Base-by-base conservation (phyloP, 1,139 yeast genomes). In the Suhomyces bribrorum region DNA sequence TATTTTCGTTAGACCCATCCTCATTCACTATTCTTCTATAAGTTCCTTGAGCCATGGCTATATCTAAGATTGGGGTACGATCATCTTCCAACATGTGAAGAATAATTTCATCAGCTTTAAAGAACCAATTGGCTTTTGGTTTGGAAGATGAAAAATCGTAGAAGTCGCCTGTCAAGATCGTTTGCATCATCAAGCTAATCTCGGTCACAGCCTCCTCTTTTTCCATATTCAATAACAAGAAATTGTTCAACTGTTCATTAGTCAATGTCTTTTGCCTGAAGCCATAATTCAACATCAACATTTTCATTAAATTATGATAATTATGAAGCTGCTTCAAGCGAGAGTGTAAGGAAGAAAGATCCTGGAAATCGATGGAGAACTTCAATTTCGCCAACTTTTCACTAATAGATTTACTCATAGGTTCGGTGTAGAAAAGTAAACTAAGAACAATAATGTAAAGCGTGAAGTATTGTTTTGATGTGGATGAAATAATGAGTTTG, bases 51-150 rank as follows among this genome's bases (percentile, higher is more conserved):
- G 73, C 70, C 51, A 72, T 53, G 0, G 67, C 70, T 34, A 72
- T 44, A 44, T 72, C 75, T 29, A 72, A 45, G 14, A 72, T 67
- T 4, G 77, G 75, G 1, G 61, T 55, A 16, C 76, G 43, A 44
- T 70, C 69, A 48, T 71, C 73, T 40, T 71, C 71, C 28, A 72
- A 53, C 66, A 72, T 63, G 41, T 71, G 75, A 29, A 71, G 50
- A 20, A 69, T 64, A 20, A 72, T 57, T 42, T 69, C 63, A 46
- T 72, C 76, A 0, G 94, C 80, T 18, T 80, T 69, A 18, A 88
- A 68, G 12, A 76, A 66, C 86, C 92, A 84, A 42, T 77, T 75
- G 12, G 63, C 54, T 40, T 52, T 51, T 6, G 65, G 53, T 14
- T 39, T 38, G 5, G 46, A 43, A 11, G 39, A 26, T 7, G 33